Conservation (phyloP, 306 rosid genomes). For the Castanopsis chinensis region DNA sequence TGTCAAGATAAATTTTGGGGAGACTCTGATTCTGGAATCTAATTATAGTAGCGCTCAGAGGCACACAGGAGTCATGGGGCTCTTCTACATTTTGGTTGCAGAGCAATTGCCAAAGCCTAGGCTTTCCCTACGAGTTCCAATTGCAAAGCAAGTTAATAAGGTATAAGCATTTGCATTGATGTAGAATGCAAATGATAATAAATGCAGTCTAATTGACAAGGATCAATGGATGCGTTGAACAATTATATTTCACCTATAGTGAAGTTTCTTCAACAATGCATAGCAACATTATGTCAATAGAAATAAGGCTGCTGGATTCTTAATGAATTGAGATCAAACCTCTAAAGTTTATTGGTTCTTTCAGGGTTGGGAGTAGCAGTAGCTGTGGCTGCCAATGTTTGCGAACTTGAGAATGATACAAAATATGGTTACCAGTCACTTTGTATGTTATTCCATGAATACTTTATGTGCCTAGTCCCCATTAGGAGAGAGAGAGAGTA, state of each 20-base stretch:
- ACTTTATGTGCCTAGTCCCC: not conserved
- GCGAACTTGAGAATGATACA: not conserved
- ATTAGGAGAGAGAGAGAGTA: not conserved
- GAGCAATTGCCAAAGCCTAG: conserved; percentile 45
- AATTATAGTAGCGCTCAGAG: conserved; percentile 36
- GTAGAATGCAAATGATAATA: not conserved
- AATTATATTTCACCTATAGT: not conserved
- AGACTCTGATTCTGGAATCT: conserved; percentile 49
- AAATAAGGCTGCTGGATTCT: not conserved
- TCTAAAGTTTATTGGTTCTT: not conserved
- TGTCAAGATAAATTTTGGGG: conserved; percentile 54
- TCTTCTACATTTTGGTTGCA: conserved; percentile 65
- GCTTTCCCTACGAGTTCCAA: conserved; percentile 23
- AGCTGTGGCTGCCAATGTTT: not conserved
- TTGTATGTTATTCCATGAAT: not conserved
- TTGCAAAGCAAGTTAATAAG: not conserved
- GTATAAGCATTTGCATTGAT: not conserved
- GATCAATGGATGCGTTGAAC: not conserved
- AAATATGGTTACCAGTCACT: not conserved
- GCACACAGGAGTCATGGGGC: conserved; percentile 80
- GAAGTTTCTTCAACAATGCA: not conserved
- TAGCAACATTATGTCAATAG: not conserved
- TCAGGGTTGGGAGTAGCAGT: not conserved
- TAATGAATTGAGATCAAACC: not conserved
- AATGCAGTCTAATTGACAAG: not conserved